Base-by-base conservation (phyloP, 257 asterid genomes). In the Solanum pennellii region DNA sequence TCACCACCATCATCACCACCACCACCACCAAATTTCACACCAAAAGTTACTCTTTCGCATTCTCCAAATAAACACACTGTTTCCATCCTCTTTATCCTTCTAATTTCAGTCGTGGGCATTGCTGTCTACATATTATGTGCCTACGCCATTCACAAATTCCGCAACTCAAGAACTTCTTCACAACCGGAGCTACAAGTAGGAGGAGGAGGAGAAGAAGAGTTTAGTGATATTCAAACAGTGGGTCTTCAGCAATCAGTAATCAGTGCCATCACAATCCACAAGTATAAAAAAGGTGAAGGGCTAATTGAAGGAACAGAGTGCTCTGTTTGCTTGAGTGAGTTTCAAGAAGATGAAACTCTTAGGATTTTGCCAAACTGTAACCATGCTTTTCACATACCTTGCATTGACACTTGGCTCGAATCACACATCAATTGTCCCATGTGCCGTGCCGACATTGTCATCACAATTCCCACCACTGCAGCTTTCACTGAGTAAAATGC, bases 381-480 rank as follows among this genome's bases (percentile, higher is more conserved):
- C 56, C 98, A 96, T 88, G 98, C 98, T 37, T 96, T 95, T 86
- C 99, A 96, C 88, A 76, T 94, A 0, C 90, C 95, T 35, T 96
- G 99, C 85, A 93, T 95, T 45, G 99, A 96, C 84, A 94, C 98
- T 72, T 96, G 99, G 98, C 95, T 96, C 20, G 47, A 91, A 20
- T 93, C 97, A 0, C 98, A 96, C 90, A 94, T 98, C 8, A 95
- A 92, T 71, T 96, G 98, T 90, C 99, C 99, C 56, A 44, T 93
- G 87, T 96, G 99, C 68, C 94, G 98, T 42, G 96, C 98, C 3
- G 82, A n/a, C 18, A 73, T 73, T 21, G 18, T 37, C 49, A 37
- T 31, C 29, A 20, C 31, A 10, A 35, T 37, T 37, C 49, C 29
- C 6, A 10, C 1, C 18, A 37, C 49, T 20, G 18, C 29, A 73